phyloP scores from a whole-genome alignment of 495 filamentous ascomycete species.

The Chaetomium cochliodes region DNA sequence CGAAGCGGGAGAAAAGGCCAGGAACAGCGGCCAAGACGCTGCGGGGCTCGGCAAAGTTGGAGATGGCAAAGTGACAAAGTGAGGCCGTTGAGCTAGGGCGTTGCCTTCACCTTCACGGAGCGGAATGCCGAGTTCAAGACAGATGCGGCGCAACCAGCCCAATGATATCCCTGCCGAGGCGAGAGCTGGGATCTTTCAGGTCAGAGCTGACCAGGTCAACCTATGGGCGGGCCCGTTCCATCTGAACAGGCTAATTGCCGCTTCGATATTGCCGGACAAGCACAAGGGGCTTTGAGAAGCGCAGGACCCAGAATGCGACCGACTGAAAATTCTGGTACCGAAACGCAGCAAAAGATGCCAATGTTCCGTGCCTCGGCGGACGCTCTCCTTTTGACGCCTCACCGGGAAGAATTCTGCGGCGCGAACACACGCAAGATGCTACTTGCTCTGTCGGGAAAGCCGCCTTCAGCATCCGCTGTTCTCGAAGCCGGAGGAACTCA shows the following conservation, averaged over 20 bases:
- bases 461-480: conserved; percentile 10
- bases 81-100: conserved; percentile 15
- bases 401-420: conserved; percentile 16
- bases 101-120: conserved; percentile 27
- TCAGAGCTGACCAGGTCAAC: conserved; percentile 18
- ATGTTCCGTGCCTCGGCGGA: conserved; percentile 26
- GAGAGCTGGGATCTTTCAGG: conserved; percentile 10
- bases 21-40: background rate
- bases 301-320: conserved; percentile 15
- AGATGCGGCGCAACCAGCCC: conserved; percentile 18
- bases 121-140: conserved; percentile 27
- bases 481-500: conserved; percentile 18
- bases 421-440: conserved; percentile 8
- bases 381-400: conserved; percentile 18
- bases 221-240: conserved; percentile 10
- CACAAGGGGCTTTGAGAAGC: conserved; percentile 12
- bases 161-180: conserved; percentile 23
- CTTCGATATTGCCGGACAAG: conserved; percentile 26
- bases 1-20: background rate
- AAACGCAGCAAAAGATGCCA: conserved; percentile 21
- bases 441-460: too few species aligned
- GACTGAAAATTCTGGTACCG: background rate
- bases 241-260: conserved; percentile 36
- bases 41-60: background rate
- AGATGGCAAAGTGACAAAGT: conserved; percentile 6